Conservation (phyloP, 139 green algal genomes). For the Volvox reticuliferus region DNA sequence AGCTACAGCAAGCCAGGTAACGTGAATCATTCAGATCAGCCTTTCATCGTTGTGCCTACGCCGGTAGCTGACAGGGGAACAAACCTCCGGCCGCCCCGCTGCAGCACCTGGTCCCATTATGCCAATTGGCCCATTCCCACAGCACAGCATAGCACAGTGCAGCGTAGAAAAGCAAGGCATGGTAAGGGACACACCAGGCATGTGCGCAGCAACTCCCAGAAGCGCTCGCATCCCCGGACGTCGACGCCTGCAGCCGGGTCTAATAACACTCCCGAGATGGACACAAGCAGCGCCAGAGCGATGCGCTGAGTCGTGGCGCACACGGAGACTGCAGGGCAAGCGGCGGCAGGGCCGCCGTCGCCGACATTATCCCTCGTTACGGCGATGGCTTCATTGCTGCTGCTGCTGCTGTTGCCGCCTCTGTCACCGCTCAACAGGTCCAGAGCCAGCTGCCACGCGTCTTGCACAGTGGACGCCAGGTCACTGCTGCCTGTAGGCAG, state of each 20-base stretch:
- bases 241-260: constrained; percentile 25
- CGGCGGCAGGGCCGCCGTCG: neutral
- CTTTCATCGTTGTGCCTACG: too few species aligned
- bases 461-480: neutral
- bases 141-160: too few species aligned
- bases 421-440: constrained; percentile 7
- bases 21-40: too few species aligned
- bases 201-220: constrained; percentile 49
- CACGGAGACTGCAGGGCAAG: neutral
- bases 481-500: neutral
- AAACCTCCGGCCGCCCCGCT: too few species aligned
- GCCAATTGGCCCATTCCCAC: too few species aligned
- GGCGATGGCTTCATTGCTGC: neutral
- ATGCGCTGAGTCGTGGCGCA: constrained; percentile 18
- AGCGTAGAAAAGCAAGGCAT: too few species aligned
- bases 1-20: too few species aligned
- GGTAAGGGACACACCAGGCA: constrained; percentile 42
- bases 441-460: constrained; percentile 12
- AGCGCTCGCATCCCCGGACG: neutral
- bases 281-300: constrained; percentile 47
- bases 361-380: neutral
- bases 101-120: too few species aligned
- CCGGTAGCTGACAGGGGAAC: too few species aligned
- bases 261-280: constrained; percentile 1
- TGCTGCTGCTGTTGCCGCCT: neutral